Base-by-base conservation (phyloP, 345 rosid species). In the Brassica rapa region DNA sequence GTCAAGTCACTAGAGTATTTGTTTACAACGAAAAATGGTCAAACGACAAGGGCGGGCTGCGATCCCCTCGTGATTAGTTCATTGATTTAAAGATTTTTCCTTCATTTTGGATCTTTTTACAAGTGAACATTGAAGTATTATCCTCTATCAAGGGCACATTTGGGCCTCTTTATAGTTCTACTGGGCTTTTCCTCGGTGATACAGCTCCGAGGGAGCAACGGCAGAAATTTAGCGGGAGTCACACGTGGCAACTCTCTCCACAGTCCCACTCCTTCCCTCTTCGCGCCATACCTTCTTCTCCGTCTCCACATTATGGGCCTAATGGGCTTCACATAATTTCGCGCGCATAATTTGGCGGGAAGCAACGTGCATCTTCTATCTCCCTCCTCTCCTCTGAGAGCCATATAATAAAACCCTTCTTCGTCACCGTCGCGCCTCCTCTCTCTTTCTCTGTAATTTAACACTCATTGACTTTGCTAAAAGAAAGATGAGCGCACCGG, bases 401-500 rank as follows among this genome's bases (percentile, higher is more conserved):
- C 68, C 68, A 33, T 64, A 64, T 64, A 64, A 16, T 0, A 37
- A 37, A 37, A 33, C 21, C 67, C 41, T 15, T 62, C 23, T 30
- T 30, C 65, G 11, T 60, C 33, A 30, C 6, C 41, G 21, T 32
- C 68, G 33, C 67, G 16, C 25, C 1, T 12, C 1, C 27, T 30
- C 67, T 2, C 14, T 46, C 16, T 46, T 6, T 4, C 56, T 49
- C 56, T 49, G 7, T 53, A 46, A 46, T 46, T 46, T 14, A 25
- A 55, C 46, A 6, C 23, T 15, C 9, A 16, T 16, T 53, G 9
- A 53, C 59, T 53, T 53, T 16, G 23, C 2, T n/a, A 5, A 7
- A 7, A 12, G 12, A 11, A 57, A n/a, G 57, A 86, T 85, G 89
- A 85, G 71, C 23, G 64, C 82, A 21, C 62, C 89, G 0, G 72